Evolutionary conservation across 441 rosid genomes (phyloP), one percentile per base, ranked within the genome.

Genomic region (Brassica hybrid): DNA sequence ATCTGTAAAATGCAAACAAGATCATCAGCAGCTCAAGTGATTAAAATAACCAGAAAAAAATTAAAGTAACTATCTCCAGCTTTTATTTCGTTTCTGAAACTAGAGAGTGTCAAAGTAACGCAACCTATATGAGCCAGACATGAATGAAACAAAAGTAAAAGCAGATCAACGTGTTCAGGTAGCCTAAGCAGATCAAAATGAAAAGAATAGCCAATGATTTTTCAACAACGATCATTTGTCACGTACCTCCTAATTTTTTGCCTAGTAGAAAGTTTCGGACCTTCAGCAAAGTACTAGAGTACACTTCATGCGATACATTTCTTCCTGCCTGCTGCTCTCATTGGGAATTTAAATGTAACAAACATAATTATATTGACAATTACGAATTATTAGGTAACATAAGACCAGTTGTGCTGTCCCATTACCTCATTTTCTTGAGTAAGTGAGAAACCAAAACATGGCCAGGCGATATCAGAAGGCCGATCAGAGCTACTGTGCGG

Each of bases 401-500:
- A 43, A 78, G 74, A 60, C 67, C 41, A 41, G 66, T 68, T 69
- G 54, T 36, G 60, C 19, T 65, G 57, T 45, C 79, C 43, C 23
- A 25, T 54, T 87, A 88, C 97, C 94, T 91, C 97, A 79, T 76
- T 86, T 45, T 92, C 97, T 84, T 90, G 98, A 3, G 98, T 88
- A 84, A 93, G 90, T 68, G 98, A 88, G 85, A 93, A 91, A 76
- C 95, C 92, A 78, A 91, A 86, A 79, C 89, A 85, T 57, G 88
- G 71, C 91, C 90, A 84, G 2, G 86, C 63, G 17, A 88, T 73
- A 83, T 89, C 86, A 25, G 82, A 72, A 60, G 80, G 77, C 71
- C 61, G 61, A 75, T 80, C 81, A 50, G 80, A 61, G 84, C 76
- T 86, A 69, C 86, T 85, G 65, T 75, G 86, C 3, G 85, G 84